Evolutionary conservation across 352 stramenopile species (phyloP), one percentile per base, ranked within the genome.

Genomic region (Phytophthora sp.): DNA sequence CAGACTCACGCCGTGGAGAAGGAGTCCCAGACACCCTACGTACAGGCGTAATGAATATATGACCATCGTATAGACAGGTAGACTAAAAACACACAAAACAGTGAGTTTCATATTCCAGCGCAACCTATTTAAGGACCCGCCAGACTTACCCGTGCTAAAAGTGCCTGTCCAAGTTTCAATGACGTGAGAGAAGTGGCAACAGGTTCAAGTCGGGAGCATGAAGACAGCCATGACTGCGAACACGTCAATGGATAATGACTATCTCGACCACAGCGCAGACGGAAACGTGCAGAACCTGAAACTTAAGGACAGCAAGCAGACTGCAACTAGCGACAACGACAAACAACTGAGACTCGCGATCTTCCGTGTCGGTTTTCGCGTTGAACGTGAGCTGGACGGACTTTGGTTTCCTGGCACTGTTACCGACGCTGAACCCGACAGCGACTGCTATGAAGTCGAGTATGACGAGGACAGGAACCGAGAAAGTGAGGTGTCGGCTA

Each of bases 391-490:
- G 39, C 67, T 94, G 20, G 86, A 94, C 46, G 83, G 84, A 2
- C 68, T 90, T 23, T 94, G 84, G 86, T 94, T 93, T 59, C 74
- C 84, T 26, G 86, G 69, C 38, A 89, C 78, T 6, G 81, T 94
- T 62, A 76, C 88, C 13, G 53, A 59, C 4, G 65, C 57, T 15
- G 70, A 85, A 27, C 76, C 77, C 1, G 52, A 63, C 38, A 80
- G 86, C 50, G 80, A 79, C 24, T 78, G 73, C 18, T 91, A 82
- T 24, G 81, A 91, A 54, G 69, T 94, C 35, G 77, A 92, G 59
- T 94, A 94, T 52, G 83, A 94, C 42, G 86, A 94, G 56, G 84
- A 91, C 45, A 74, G 86, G 66, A 91, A 91, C 45, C 75, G 80
- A 47, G 84, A 94, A 57, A 63, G 61, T 7, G 82, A 91, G 45